A percentile compares a stretch with the other conserved stretches of the same genome.
phyloP scores from a whole-genome alignment of 768 basidiomycete genomes.

The Daedalea quercina region DNA sequence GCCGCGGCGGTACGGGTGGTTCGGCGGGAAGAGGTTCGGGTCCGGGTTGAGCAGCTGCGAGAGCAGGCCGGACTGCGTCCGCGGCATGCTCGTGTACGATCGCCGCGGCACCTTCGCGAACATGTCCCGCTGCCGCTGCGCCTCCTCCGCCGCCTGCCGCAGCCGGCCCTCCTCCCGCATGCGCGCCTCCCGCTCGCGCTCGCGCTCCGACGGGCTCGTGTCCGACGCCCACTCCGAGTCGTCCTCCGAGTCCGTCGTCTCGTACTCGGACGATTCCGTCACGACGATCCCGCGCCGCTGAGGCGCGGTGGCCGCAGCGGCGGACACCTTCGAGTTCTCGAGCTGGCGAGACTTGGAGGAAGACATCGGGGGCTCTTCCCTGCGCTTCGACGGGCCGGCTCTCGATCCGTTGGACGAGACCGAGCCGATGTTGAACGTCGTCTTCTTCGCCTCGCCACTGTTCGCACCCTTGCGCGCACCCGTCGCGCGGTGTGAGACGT shows the following conservation, averaged over 20 bases:
- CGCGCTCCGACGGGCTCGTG: slow-evolving; percentile 27
- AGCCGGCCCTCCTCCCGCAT: slow-evolving; percentile 25
- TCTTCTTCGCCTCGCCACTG: slow-evolving; percentile 14
- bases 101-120: slow-evolving; percentile 64
- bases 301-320: slow-evolving; percentile 6
- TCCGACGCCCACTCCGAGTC: slow-evolving; percentile 55
- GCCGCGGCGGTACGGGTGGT: slow-evolving; percentile 49
- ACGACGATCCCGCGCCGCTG: slow-evolving; percentile 36
- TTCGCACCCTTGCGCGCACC: slow-evolving; percentile 15
- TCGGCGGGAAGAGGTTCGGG: slow-evolving; percentile 48
- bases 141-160: slow-evolving; percentile 55
- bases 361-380: neutral
- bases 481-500: slow-evolving; percentile 15
- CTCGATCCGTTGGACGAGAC: slow-evolving; percentile 44
- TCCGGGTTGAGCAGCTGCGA: slow-evolving; percentile 70
- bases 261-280: slow-evolving; percentile 41
- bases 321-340: slow-evolving; percentile 4
- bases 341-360: slow-evolving; percentile 11
- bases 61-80: slow-evolving; percentile 49
- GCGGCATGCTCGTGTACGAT: slow-evolving; percentile 56
- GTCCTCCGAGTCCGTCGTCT: slow-evolving; percentile 49
- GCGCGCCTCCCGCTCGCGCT: slow-evolving; percentile 18
- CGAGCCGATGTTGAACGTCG: slow-evolving; percentile 54
- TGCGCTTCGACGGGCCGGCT: slow-evolving; percentile 10
- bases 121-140: slow-evolving; percentile 59